Evolutionary conservation across 345 rosid genomes (phyloP).

Genomic region (Boechera stricta): DNA sequence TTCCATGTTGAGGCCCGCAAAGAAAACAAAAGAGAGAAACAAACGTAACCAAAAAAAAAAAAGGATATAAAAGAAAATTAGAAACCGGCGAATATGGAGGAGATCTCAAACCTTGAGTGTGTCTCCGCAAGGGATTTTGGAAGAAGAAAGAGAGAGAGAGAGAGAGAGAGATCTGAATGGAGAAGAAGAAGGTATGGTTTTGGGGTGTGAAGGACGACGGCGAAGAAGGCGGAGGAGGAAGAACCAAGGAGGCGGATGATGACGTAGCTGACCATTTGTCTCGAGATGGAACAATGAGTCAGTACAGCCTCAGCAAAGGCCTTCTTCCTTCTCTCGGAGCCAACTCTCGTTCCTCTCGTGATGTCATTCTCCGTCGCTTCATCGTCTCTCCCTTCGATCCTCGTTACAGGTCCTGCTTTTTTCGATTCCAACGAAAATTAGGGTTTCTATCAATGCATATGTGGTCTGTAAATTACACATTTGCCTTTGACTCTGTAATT

Average conservation of each 20-base stretch:
- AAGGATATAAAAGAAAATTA: slow-evolving; percentile 1
- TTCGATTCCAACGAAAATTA: neutral
- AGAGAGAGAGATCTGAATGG: slow-evolving; percentile 10
- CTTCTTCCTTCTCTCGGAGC: slow-evolving; percentile 83
- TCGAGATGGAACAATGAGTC: slow-evolving; percentile 63
- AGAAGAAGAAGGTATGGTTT: slow-evolving; percentile 46
- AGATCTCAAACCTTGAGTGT: neutral
- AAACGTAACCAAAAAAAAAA: slow-evolving; percentile 3
- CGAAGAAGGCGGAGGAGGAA: neutral
- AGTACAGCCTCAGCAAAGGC: slow-evolving; percentile 61
- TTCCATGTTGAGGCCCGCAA: too few relatives aligned
- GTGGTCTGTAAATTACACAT: too few relatives aligned
- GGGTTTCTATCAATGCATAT: neutral
- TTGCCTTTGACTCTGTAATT: too few relatives aligned
- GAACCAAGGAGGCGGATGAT: slow-evolving; percentile 10
- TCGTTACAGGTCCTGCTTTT: slow-evolving; percentile 59
- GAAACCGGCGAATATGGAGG: slow-evolving; percentile 11
- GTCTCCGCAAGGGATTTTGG: slow-evolving; percentile 4
- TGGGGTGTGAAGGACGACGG: slow-evolving; percentile 32
- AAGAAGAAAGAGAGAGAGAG: neutral
- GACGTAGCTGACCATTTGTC: slow-evolving; percentile 36
- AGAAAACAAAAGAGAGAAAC: neutral
- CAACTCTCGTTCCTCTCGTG: slow-evolving; percentile 48
- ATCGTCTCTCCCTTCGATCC: slow-evolving; percentile 72
- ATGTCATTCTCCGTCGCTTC: slow-evolving; percentile 53